Conservation (phyloP, 176 grass and related monocot species). For the Carex parvula region DNA sequence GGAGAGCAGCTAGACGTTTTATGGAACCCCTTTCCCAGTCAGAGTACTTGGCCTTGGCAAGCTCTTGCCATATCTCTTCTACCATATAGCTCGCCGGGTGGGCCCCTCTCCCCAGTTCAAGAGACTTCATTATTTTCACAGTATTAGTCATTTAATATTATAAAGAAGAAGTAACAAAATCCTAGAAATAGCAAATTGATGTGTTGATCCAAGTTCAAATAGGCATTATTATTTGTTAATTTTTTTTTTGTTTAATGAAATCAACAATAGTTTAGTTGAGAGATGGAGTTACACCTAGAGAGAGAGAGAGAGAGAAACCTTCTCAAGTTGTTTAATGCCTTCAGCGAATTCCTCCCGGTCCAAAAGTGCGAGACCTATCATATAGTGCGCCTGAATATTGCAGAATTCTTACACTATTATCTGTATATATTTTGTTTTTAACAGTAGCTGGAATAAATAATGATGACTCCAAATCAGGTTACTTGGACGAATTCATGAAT, state of each 20-base stretch:
- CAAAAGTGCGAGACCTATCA: slow-evolving; percentile 74
- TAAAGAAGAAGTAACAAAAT: slow-evolving; percentile 1
- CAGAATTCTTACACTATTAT: slow-evolving; percentile 16
- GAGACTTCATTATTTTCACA: slow-evolving; percentile 41
- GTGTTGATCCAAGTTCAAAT: not conserved
- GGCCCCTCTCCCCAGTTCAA: slow-evolving; percentile 78
- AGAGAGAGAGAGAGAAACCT: slow-evolving; percentile 42
- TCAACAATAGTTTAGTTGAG: not conserved
- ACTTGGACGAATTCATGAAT: not conserved
- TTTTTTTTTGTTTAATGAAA: not conserved
- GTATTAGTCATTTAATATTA: not conserved
- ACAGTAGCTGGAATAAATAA: not conserved
- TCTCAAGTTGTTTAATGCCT: slow-evolving; percentile 88
- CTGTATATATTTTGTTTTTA: not conserved
- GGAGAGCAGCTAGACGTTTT: slow-evolving; percentile 33
- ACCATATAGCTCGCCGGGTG: slow-evolving; percentile 73
- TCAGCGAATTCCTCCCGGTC: slow-evolving; percentile 52
- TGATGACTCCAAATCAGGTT: not conserved
- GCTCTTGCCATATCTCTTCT: slow-evolving; percentile 72
- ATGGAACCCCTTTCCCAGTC: slow-evolving; percentile 75
- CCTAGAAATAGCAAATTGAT: slow-evolving; percentile 12
- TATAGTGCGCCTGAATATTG: slow-evolving; percentile 68
- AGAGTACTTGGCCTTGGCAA: slow-evolving; percentile 74
- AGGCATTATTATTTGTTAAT: slow-evolving; percentile 5
- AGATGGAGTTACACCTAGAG: not conserved